A percentile compares a stretch with the other conserved stretches of the same genome.
Conservation (phyloP, 768 basidiomycete genomes). For the Ramaria rubella region DNA sequence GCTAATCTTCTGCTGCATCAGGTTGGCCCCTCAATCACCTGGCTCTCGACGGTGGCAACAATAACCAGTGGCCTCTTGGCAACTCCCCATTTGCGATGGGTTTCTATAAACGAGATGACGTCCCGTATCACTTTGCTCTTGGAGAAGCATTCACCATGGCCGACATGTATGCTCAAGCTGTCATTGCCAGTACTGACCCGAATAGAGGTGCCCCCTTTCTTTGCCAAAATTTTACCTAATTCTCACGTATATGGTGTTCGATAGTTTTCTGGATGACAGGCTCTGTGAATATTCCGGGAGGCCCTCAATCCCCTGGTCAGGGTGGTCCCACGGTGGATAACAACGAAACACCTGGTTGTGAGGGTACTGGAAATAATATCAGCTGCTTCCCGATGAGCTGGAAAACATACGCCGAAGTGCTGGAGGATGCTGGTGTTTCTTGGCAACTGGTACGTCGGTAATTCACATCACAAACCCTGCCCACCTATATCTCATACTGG, state of each 20-base stretch:
- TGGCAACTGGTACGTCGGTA: conserved; percentile 10
- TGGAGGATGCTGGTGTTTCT: conserved; percentile 5
- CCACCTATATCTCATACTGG: neutral
- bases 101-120: conserved; percentile 12
- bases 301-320: conserved; percentile 7
- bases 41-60: conserved; percentile 9
- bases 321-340: conserved; percentile 13
- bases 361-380: conserved; percentile 4
- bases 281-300: conserved; percentile 14
- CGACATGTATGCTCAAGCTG: conserved; percentile 16
- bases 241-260: too few relatives aligned
- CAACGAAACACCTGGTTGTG: conserved; percentile 12
- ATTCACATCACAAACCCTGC: neutral
- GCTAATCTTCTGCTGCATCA: neutral
- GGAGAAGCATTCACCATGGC: conserved; percentile 14
- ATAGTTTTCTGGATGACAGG: conserved; percentile 12
- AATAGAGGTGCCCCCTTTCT: neutral
- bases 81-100: conserved; percentile 11
- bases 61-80: conserved; percentile 13
- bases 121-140: conserved; percentile 14
- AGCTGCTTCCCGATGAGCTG: conserved; percentile 13
- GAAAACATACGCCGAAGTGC: conserved; percentile 8
- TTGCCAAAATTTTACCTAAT: neutral
- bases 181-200: conserved; percentile 12
- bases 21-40: conserved; percentile 11